Conservation (phyloP, 176 grass and related monocot species). For the Stipa capillata region DNA sequence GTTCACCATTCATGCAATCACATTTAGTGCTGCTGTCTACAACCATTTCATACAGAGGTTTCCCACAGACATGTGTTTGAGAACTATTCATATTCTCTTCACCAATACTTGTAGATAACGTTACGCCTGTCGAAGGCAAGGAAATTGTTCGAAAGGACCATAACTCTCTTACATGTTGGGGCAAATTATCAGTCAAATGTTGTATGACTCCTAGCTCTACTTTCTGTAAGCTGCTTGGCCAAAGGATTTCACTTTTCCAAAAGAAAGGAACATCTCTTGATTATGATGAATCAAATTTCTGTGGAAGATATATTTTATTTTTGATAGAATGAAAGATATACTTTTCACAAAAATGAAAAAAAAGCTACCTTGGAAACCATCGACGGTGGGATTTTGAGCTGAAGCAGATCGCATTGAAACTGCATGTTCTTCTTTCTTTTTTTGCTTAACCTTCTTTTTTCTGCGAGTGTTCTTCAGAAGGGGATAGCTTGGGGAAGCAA, state of each 20-base stretch:
- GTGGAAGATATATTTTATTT: neutral
- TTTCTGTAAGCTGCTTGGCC: neutral
- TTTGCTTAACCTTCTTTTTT: too few relatives aligned
- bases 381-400: constrained; percentile 6
- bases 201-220: neutral
- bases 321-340: too few relatives aligned
- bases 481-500: too few relatives aligned
- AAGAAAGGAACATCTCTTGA: neutral
- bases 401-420: neutral
- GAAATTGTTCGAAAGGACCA: neutral
- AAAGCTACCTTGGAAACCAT: constrained; percentile 40
- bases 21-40: neutral
- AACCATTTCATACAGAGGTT: too few relatives aligned
- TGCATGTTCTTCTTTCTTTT: too few relatives aligned
- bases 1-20: constrained; percentile 9
- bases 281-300: neutral
- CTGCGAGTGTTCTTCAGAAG: constrained; percentile 54
- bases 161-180: neutral
- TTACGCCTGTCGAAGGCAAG: constrained; percentile 17
- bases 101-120: neutral
- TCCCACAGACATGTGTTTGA: neutral
- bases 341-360: constrained; percentile 1
- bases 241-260: neutral
- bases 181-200: neutral
- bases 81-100: too few relatives aligned